Conservation (phyloP, 352 stramenopile genomes). For the Phytophthora ramorum region DNA sequence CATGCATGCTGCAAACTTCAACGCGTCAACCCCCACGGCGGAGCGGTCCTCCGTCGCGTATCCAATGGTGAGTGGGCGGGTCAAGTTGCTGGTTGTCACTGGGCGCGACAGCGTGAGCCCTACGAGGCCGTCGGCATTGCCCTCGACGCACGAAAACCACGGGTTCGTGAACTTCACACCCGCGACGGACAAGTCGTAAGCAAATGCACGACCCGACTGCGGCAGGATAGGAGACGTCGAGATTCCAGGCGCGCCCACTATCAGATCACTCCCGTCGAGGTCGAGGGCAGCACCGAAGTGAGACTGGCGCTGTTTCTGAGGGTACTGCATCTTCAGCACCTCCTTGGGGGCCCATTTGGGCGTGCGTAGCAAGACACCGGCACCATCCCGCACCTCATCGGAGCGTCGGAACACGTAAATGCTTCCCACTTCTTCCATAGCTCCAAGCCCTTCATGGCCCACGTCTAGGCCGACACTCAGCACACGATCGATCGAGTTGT, state of each 20-base stretch:
- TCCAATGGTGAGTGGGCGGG: slow-evolving; percentile 60
- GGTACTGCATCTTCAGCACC: slow-evolving; percentile 79
- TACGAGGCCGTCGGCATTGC: slow-evolving; percentile 59
- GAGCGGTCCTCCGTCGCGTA: slow-evolving; percentile 85
- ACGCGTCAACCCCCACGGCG: slow-evolving; percentile 56
- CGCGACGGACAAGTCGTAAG: slow-evolving; percentile 66
- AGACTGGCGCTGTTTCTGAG: slow-evolving; percentile 64
- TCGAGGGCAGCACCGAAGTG: slow-evolving; percentile 64
- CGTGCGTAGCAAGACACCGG: slow-evolving; percentile 62
- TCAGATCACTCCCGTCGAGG: slow-evolving; percentile 60
- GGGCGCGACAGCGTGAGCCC: slow-evolving; percentile 64
- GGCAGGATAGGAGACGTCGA: slow-evolving; percentile 49
- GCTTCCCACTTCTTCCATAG: slow-evolving; percentile 58
- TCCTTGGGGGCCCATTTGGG: slow-evolving; percentile 79
- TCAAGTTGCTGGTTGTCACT: slow-evolving; percentile 44
- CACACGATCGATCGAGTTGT: slow-evolving; percentile 73
- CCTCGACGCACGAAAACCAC: slow-evolving; percentile 72
- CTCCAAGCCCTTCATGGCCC: slow-evolving; percentile 27
- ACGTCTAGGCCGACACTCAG: slow-evolving; percentile 28
- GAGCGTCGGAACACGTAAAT: slow-evolving; percentile 74
- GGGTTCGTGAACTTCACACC: slow-evolving; percentile 63
- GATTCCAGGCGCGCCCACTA: slow-evolving; percentile 67
- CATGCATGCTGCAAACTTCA: slow-evolving; percentile 69
- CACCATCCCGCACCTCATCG: slow-evolving; percentile 73
- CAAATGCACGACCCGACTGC: slow-evolving; percentile 64